phyloP scores from a whole-genome alignment of 768 basidiomycete species.

The Collybia sordida region DNA sequence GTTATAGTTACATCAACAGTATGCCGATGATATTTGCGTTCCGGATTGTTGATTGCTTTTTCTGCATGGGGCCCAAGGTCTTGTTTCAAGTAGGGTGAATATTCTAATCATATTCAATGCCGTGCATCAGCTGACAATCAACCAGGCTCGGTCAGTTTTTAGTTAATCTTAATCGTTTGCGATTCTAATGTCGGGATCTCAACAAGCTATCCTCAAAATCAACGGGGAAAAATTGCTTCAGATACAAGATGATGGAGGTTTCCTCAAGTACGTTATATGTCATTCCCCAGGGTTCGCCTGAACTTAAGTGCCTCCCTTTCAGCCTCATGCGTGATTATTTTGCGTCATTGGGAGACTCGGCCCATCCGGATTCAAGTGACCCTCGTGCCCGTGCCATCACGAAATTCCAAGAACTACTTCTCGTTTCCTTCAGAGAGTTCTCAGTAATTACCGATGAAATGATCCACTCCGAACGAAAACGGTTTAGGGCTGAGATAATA shows the following conservation, averaged over 20 bases:
- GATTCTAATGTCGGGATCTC: constrained; percentile 13
- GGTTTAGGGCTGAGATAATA: constrained; percentile 87
- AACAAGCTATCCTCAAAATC: constrained; percentile 90
- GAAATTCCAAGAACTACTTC: constrained; percentile 93
- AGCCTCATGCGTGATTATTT: constrained; percentile 97
- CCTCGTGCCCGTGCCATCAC: constrained; percentile 92
- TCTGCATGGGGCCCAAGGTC: constrained; percentile 99
- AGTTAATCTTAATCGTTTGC: neutral
- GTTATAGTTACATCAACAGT: constrained; percentile 77
- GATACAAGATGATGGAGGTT: constrained; percentile 95
- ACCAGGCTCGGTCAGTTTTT: constrained; percentile 52
- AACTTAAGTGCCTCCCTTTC: neutral
- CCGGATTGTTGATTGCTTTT: constrained; percentile 95
- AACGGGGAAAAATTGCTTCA: constrained; percentile 91
- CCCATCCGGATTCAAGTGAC: constrained; percentile 86
- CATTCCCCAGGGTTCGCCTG: neutral
- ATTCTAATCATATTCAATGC: constrained; percentile 1
- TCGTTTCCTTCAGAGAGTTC: constrained; percentile 98
- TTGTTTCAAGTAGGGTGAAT: constrained; percentile 97
- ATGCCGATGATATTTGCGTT: constrained; percentile 99
- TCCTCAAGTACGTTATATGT: constrained; percentile 71
- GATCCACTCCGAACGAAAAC: constrained; percentile 81
- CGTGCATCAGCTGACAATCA: constrained; percentile 12
- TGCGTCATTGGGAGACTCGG: constrained; percentile 87
- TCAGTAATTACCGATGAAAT: constrained; percentile 94